Evolutionary conservation across 1,139 yeast genomes (phyloP), one percentile per base, ranked within the genome.

Genomic region (Suhomyces chickasaworum): DNA sequence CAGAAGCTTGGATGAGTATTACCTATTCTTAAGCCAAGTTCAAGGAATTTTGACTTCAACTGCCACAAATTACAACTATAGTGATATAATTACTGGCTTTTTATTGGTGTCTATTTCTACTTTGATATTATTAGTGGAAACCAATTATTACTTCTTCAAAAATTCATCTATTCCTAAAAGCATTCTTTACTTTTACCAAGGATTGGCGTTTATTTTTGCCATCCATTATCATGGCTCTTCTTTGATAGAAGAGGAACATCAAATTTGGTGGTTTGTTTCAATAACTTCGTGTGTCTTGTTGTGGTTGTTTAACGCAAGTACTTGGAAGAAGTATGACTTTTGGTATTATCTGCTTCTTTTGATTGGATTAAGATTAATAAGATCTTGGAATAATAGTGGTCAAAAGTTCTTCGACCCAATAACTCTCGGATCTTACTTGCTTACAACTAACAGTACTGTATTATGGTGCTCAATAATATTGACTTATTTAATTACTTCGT

Each of bases 231-330:
- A 89, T 70, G 97, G 96, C 0, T 88, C 97, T 32, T 89, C 97
- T 21, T 73, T 90, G 52, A 87, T 93, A n/a, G 99, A 93, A 58
- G 99, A 93, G 63, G 99, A 93, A 59, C 96, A 93, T 60, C 97
- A 90, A 61, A 67, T 90, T 13, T 93, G 99, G 99, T 93, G 96
- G 88, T 86, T 93, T 77, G 71, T 83, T 15, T 68, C 80, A 0
- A 66, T 81, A 0, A 42, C 74, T 3, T 17, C 15, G 40, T 60
- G 54, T 13, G 49, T 47, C 18, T 45, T 36, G 20, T 61, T 44
- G 34, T 61, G 52, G 37, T 53, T 54, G 27, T 45, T 43, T 33
- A 48, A 50, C 41, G 47, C 29, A 20, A 42, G 34, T 13, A 34
- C 21, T 5, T 13, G 42, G n/a, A 39, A 25, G 2, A 39, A 42